A percentile compares a stretch with the other conserved stretches of the same genome.
Evolutionary conservation across 2,329 filamentous ascomycete species (phyloP).

Genomic region (Pseudogymnoascus sp.): DNA sequence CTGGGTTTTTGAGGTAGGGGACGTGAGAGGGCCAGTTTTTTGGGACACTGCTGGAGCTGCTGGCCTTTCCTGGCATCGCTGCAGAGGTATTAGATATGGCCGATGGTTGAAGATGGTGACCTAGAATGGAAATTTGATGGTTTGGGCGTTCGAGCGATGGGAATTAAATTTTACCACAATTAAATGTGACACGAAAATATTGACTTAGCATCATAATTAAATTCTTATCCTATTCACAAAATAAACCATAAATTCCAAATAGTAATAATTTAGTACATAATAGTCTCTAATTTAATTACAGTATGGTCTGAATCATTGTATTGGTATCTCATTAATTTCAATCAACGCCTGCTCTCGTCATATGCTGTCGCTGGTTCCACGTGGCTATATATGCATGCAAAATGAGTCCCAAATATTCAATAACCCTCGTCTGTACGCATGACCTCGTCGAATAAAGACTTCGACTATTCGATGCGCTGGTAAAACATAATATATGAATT

Average conservation of each 20-base stretch:
- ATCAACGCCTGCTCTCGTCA: neutral
- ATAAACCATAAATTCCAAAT: neutral
- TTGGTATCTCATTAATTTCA: constrained; percentile 8
- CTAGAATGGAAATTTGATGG: neutral
- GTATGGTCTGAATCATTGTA: neutral
- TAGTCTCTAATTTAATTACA: neutral
- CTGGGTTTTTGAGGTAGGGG: constrained; percentile 44
- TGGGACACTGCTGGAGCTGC: constrained; percentile 26
- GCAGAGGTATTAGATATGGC: neutral
- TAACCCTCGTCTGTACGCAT: neutral
- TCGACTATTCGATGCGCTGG: constrained; percentile 8
- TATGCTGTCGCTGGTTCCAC: constrained; percentile 2
- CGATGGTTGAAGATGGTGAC: neutral
- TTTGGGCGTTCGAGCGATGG: neutral
- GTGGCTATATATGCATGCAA: constrained; percentile 3
- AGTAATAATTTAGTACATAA: neutral
- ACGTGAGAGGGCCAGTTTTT: constrained; percentile 50
- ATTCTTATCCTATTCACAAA: neutral
- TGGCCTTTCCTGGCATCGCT: neutral
- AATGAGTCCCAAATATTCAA: constrained; percentile 1
- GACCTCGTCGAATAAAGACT: neutral
- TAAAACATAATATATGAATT: constrained; percentile 13
- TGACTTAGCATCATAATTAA: neutral
- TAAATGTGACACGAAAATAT: neutral
- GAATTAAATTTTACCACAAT: neutral